Base-by-base conservation (phyloP, 345 rosid species). In the Citrus sinensis region DNA sequence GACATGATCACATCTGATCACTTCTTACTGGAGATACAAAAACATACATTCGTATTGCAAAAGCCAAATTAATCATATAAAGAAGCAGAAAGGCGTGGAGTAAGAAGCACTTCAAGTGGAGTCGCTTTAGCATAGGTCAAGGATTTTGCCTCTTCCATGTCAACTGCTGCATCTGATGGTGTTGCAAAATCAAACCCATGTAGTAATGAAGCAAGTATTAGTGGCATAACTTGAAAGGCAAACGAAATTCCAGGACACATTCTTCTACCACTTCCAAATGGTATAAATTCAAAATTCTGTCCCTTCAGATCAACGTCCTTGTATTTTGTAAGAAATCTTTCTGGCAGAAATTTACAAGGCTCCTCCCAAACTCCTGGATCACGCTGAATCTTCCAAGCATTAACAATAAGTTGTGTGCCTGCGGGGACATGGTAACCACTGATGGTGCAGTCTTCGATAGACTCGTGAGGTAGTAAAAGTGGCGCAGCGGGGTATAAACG, bases 271-370 rank as follows among this genome's bases (percentile, higher is more conserved):
- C 49, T 42, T 1, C 49, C 49, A 42, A 42, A 42, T 42, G 49
- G 49, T 11, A 42, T 42, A 3, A 42, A 42, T 42, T 42, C 49
- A 42, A 42, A 42, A 10, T 42, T 42, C 14, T 79, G 82, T 0
- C 91, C 91, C 24, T 32, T 74, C 4, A 86, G 55, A 25, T 83
- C 89, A 9, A 83, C 2, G 22, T 81, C 73, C 10, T 82, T 80
- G 13, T 81, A 80, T 0, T 62, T 82, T 4, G 85, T 78, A 37
- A 88, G 56, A 74, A 88, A 88, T 49, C 91, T 76, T 42, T 86
- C 89, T 0, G 87, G 88, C 5, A 32, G 49, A 65, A 84, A 88
- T 76, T 78, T 78, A 1, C 6, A 29, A 7, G 91, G 88, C 32
- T 80, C 37, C 6, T 85, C 1, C 89, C 91, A 88, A 2, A 70